Percentiles rank a stretch among this genome's conserved stretches.
These are phyloP conservation scores for Trifolium fragiferum DNA, from an alignment of 306 rosid species.

Conservation along the genomic window DNA sequence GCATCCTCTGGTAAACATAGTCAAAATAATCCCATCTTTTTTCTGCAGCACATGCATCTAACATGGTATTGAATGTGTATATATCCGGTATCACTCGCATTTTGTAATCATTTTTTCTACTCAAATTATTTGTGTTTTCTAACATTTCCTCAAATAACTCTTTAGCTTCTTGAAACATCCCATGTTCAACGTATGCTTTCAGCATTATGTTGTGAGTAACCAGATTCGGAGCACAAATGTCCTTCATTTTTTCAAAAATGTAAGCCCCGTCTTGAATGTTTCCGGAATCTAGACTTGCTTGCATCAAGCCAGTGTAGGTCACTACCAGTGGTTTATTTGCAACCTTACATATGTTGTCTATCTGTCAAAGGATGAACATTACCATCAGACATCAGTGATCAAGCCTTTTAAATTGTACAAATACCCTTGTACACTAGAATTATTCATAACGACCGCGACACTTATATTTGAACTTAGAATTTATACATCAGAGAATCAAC, in stretches of 20 bases:
- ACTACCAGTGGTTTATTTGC: slow-evolving; percentile 95
- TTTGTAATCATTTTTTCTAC: slow-evolving; percentile 53
- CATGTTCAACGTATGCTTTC: slow-evolving; percentile 73
- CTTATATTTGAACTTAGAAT: slow-evolving; percentile 5
- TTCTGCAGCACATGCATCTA: slow-evolving; percentile 65
- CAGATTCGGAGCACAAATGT: slow-evolving; percentile 83
- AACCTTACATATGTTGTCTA: slow-evolving; percentile 89
- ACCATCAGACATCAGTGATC: slow-evolving; percentile 33
- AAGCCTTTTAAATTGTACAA: slow-evolving; percentile 30
- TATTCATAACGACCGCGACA: neutral
- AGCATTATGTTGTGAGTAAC: slow-evolving; percentile 85
- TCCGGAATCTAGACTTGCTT: slow-evolving; percentile 82
- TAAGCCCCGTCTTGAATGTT: slow-evolving; percentile 64
- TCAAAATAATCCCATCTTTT: slow-evolving; percentile 82
- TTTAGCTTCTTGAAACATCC: slow-evolving; percentile 78
- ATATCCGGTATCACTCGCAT: slow-evolving; percentile 71
- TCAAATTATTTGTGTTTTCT: slow-evolving; percentile 51
- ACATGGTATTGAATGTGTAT: slow-evolving; percentile 81
- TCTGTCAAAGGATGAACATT: slow-evolving; percentile 55
- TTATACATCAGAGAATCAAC: slow-evolving; percentile 16
- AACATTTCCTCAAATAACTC: slow-evolving; percentile 69
- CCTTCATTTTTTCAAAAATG: slow-evolving; percentile 77
- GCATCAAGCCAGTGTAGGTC: slow-evolving; percentile 92
- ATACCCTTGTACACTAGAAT: slow-evolving; percentile 24
- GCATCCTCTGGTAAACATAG: slow-evolving; percentile 63